Evolutionary conservation across 2,329 filamentous ascomycete genomes (phyloP), one percentile per base, ranked within the genome.

Genomic region (Sporothrix euskadiensis): DNA sequence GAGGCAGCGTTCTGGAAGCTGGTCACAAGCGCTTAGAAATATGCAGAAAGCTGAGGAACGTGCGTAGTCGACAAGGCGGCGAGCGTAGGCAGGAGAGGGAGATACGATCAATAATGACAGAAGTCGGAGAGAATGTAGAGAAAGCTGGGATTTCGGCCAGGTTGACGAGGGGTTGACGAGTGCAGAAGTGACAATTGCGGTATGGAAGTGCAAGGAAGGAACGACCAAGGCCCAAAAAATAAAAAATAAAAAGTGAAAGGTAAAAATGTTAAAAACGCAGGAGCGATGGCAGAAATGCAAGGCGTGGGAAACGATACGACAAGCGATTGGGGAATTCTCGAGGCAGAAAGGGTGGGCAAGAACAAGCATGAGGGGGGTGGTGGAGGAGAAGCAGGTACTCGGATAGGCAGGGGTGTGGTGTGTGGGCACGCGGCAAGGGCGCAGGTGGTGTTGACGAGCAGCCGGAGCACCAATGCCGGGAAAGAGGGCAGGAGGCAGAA

Each of bases 381-480:
- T 35, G 56, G 56, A 19, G n/a, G 22, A 47, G 65, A 54, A 59
- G 71, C 49, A 69, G 71, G 65, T 72, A 72, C 71, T 71, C 30
- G 59, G 61, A 52, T 12, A 52, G 49, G 71, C 39, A 57, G 35
- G 49, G 59, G 68, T 32, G 65, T 47, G 69, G 26, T 14, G 54
- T 47, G 69, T 44, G 39, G 54, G 69, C n/a, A 56, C 68, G 49
- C 49, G 68, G 68, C 49, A 70, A 57, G 68, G 52, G 49, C 49
- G 68, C 49, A 70, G 68, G 32, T 49, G 66, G 68, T 57, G 47
- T 44, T 69, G 66, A 57, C 49, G 49, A 70, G 68, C 35, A 44
- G 65, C 41, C 61, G 32, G 41, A 30, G 63, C 22, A 32, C n/a
- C 39, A 66, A 8, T 22, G 39, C 22, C 63, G 30, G 47, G 54